Evolutionary conservation across 345 rosid genomes (phyloP), one percentile per base, ranked within the genome.

Genomic region (Gossypium stocksii): DNA sequence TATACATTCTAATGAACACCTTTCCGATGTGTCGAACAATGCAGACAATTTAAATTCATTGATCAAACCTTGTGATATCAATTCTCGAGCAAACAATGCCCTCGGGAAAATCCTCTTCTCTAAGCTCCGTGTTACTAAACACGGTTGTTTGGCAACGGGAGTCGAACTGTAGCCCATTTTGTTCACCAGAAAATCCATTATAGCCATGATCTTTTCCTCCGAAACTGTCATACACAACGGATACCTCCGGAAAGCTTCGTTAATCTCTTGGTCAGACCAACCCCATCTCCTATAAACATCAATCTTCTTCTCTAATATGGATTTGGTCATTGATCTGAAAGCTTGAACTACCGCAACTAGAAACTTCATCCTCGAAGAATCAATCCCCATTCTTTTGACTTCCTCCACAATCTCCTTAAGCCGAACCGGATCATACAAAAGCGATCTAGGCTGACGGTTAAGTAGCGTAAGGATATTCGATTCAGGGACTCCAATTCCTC

Each of bases 1-100:
- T 84, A 51, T 79, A 83, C 76, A 77, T 81, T 13, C 75, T 77
- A 73, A 82, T 67, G 66, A 85, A 88, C 29, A 49, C 22, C 53
- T 77, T 61, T 86, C 86, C 27, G 72, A 53, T 0, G 84, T 82
- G 58, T 72, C 23, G 68, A 86, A 76, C 57, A 85, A 77, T 6
- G 70, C 63, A 27, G 74, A 53, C 65, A 86, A 74, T 73, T 82
- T 86, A 38, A 81, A 66, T 61, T 76, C 82, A 1, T 14, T 46
- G 7, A 67, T 17, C 8, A 67, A 46, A 25, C 71, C 71, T 48
- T 1, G 41, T 67, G 71, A 67, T 49, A 49, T 48, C 66, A 73
- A 46, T 13, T 73, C 68, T 45, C 45, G 68, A 44, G 25, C 67
- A 45, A 73, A 27, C 68, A 59, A 1, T 23, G 67, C 74, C 69